Evolutionary conservation across 441 rosid genomes (phyloP).

Genomic region (Capsella rubella): DNA sequence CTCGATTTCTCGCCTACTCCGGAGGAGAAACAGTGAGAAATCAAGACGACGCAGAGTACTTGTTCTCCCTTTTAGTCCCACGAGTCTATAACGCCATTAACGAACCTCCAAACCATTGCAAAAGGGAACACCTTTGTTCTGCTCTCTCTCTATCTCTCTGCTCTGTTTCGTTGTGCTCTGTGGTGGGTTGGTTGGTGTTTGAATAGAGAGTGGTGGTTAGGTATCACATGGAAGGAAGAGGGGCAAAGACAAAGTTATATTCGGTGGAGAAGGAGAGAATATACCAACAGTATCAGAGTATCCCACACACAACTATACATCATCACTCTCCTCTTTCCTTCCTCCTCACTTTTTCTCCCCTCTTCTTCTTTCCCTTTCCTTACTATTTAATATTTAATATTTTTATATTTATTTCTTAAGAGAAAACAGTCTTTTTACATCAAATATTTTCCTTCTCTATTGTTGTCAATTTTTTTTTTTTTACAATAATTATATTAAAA

Average conservation of each 20-base stretch:
- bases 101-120: constrained; percentile 61
- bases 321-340: constrained; percentile 34
- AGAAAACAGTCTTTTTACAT: no score
- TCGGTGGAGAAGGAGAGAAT: constrained; percentile 55
- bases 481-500: no score
- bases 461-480: no score
- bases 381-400: no score
- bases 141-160: background rate
- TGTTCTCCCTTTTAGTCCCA: constrained; percentile 60
- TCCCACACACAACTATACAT: constrained; percentile 40
- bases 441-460: no score
- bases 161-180: background rate
- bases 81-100: constrained; percentile 60
- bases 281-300: constrained; percentile 54
- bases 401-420: no score
- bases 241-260: constrained; percentile 27
- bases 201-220: constrained; percentile 27
- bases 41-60: constrained; percentile 42
- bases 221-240: constrained; percentile 34
- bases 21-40: constrained; percentile 33
- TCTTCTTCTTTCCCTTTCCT: constrained; percentile 26
- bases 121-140: background rate
- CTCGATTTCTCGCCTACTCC: constrained; percentile 36
- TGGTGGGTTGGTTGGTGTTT: constrained; percentile 7
- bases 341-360: background rate